Evolutionary conservation across 768 basidiomycete genomes (phyloP), one percentile per base, ranked within the genome.

Genomic region (Mycena amicta): DNA sequence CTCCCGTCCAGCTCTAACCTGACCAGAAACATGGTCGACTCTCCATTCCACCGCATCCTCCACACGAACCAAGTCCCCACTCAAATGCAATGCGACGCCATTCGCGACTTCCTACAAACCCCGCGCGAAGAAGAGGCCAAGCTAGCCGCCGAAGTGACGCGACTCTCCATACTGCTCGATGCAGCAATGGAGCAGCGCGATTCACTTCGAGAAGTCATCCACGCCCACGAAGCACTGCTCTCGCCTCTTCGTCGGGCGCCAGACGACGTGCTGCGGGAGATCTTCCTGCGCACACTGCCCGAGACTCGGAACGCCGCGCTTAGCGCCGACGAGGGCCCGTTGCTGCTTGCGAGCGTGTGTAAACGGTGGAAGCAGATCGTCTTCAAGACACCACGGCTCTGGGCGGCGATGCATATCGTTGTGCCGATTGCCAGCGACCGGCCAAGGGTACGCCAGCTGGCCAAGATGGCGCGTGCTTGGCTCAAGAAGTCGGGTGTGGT

Each of bases 341-440:
- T 62, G 20, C 37, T 62, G 16, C 41, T 62, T 3, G 40, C 37
- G 3, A 52, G 54, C n/a, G 51, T 63, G 27, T 62, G 57, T 20
- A 43, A 47, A 4, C 28, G 16, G 15, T 62, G 61, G 61, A 22
- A 50, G 33, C 6, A 40, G 13, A 53, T 62, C 30, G 33, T 45
- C 16, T 46, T 50, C 11, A 27, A 52, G 8, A 55, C 61, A 3
- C 57, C 57, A 26, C 33, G 29, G 40, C 57, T 55, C 12, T 61
- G 53, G 56, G 30, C 53, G n/a, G 52, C 55, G 18, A 41, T 57
- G 30, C 62, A 52, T 43, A 47, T 54, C 27, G 47, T 49, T 8
- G 23, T 49, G 5, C 47, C 47, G 5, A n/a, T 8, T 8, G 43
- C 8, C 8, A 45, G 15, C 5, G 8, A n/a, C 8, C 5, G 6